Evolutionary conservation across 1,284 basidiomycete species (phyloP).

Genomic region (Gymnopus androsaceus): DNA sequence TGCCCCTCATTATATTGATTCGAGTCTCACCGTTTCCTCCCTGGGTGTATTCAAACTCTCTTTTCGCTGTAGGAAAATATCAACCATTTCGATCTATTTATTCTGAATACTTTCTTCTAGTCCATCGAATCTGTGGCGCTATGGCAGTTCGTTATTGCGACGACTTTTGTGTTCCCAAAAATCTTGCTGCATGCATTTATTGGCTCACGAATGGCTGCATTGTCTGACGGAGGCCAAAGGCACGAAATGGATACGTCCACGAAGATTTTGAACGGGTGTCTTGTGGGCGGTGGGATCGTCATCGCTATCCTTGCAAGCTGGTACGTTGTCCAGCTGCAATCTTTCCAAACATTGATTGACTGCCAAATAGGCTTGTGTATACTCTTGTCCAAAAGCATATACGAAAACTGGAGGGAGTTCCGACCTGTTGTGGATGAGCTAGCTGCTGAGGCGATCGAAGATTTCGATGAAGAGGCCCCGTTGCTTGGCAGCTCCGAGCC

Average conservation of each 20-base stretch:
- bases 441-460: slow-evolving; percentile 64
- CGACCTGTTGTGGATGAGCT: slow-evolving; percentile 55
- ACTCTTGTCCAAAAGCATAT: slow-evolving; percentile 64
- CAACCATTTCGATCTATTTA: not conserved
- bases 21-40: slow-evolving; percentile 83
- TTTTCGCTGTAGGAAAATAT: slow-evolving; percentile 65
- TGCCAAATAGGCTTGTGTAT: slow-evolving; percentile 57
- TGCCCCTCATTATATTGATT: slow-evolving; percentile 78
- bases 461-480: slow-evolving; percentile 63
- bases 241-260: slow-evolving; percentile 74
- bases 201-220: slow-evolving; percentile 70
- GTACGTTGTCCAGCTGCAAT: slow-evolving; percentile 42
- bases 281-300: slow-evolving; percentile 58
- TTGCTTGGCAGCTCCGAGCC: slow-evolving; percentile 40
- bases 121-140: slow-evolving; percentile 73
- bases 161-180: slow-evolving; percentile 69
- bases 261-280: slow-evolving; percentile 61
- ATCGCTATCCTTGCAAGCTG: slow-evolving; percentile 62
- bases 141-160: slow-evolving; percentile 77
- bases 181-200: slow-evolving; percentile 74
- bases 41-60: slow-evolving; percentile 78
- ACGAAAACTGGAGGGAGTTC: slow-evolving; percentile 49
- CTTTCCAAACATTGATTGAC: not conserved
- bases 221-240: slow-evolving; percentile 77
- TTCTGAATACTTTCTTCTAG: slow-evolving; percentile 34